These are phyloP conservation scores for Allium cepa DNA, from an alignment of 106 monocot species.

Conservation along the genomic window DNA sequence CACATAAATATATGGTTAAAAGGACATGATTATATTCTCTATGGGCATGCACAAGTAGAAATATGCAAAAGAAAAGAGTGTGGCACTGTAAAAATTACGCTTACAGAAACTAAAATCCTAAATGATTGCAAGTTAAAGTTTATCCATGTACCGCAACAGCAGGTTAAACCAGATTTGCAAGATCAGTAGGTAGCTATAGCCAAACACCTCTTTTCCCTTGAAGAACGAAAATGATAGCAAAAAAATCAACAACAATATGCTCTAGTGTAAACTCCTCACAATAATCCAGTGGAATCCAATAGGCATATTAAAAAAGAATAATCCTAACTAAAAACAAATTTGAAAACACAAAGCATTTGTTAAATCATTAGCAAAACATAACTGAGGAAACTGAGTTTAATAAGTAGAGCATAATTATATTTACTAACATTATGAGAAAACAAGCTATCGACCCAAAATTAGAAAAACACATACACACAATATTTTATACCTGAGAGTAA, in stretches of 20 bases:
- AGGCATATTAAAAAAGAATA: not conserved
- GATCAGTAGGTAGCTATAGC: conserved; percentile 75
- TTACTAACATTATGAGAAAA: too few relatives aligned
- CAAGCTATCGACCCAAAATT: too few relatives aligned
- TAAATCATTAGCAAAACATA: not conserved
- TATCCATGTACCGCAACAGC: conserved; percentile 55
- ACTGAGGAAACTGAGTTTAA: too few relatives aligned
- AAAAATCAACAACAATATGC: not conserved
- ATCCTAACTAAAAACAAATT: not conserved
- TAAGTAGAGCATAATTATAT: too few relatives aligned
- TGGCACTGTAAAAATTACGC: not conserved
- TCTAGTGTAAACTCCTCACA: not conserved
- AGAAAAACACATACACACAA: too few relatives aligned
- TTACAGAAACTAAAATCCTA: too few relatives aligned
- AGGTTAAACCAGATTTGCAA: conserved; percentile 69
- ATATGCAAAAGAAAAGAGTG: not conserved
- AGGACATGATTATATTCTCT: too few relatives aligned
- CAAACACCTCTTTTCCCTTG: conserved; percentile 83
- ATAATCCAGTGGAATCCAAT: not conserved
- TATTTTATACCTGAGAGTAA: too few relatives aligned
- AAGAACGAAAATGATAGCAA: not conserved
- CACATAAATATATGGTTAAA: too few relatives aligned
- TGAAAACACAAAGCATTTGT: not conserved
- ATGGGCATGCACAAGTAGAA: not conserved
- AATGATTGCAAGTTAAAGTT: too few relatives aligned